Conservation (phyloP, 768 basidiomycete species). For the Phaeotremella fagi region DNA sequence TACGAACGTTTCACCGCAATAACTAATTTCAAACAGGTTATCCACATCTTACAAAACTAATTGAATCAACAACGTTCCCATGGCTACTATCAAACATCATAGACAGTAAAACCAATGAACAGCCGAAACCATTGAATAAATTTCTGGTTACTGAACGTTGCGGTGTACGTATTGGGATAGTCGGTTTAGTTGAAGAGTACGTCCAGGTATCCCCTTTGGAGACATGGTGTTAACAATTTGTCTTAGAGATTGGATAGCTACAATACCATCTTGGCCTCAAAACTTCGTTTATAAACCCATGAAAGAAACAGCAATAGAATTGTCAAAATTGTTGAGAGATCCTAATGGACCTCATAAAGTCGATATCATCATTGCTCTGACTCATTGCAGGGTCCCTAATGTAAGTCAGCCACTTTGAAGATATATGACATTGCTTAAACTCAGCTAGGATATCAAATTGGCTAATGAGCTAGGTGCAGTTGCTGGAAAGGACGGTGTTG, state of each 20-base stretch:
- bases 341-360: conserved; percentile 64
- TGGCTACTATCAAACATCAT: conserved; percentile 88
- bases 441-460: conserved; percentile 41
- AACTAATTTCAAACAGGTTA: conserved; percentile 20
- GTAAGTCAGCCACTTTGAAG: conserved; percentile 15
- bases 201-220: conserved; percentile 12
- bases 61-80: conserved; percentile 71
- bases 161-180: conserved; percentile 69
- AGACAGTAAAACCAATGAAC: conserved; percentile 55
- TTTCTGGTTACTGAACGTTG: conserved; percentile 65
- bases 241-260: conserved; percentile 78
- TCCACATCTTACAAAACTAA: conserved; percentile 53
- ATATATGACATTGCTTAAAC: not conserved
- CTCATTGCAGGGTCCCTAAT: conserved; percentile 65
- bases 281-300: conserved; percentile 73
- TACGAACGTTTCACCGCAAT: not conserved
- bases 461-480: conserved; percentile 46
- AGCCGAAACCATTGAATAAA: conserved; percentile 61
- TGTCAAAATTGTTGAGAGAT: conserved; percentile 70
- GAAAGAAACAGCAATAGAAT: conserved; percentile 63
- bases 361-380: conserved; percentile 79
- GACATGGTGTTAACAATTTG: not conserved
- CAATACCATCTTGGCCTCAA: conserved; percentile 78
- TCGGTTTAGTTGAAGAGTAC: conserved; percentile 83
- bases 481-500: conserved; percentile 51